phyloP scores from a whole-genome alignment of 768 basidiomycete species.

The Collybia nuda region DNA sequence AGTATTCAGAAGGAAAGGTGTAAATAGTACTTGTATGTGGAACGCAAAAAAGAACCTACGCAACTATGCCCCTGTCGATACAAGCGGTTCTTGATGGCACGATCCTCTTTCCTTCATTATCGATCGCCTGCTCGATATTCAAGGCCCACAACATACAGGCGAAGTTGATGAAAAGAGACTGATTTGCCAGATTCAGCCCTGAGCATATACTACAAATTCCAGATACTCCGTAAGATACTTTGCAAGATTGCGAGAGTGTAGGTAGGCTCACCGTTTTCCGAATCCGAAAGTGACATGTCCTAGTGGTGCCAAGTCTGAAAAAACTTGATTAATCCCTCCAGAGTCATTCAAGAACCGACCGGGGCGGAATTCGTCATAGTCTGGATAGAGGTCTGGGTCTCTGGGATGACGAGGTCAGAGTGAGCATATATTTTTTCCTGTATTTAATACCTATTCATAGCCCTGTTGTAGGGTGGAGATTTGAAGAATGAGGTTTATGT shows the following conservation, averaged over 20 bases:
- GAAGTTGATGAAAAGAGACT: conserved; percentile 4
- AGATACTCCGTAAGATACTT: too few species aligned
- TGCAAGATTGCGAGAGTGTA: too few species aligned
- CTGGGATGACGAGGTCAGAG: not conserved
- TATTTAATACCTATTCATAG: not conserved
- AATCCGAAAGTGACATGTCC: conserved; percentile 3
- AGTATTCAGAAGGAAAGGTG: too few species aligned
- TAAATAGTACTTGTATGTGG: too few species aligned
- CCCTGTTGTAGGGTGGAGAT: not conserved
- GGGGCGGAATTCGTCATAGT: conserved; percentile 3
- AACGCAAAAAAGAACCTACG: too few species aligned
- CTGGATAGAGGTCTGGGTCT: not conserved
- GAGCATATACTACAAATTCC: not conserved
- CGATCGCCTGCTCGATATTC: not conserved
- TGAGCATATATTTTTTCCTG: not conserved
- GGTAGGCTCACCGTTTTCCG: conserved; percentile 1
- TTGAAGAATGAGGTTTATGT: too few species aligned
- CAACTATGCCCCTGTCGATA: not conserved
- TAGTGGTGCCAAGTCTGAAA: not conserved
- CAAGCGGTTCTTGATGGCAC: not conserved
- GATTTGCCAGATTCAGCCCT: not conserved
- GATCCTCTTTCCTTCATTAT: not conserved
- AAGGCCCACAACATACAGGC: not conserved
- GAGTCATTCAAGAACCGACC: conserved; percentile 1
- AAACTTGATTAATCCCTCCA: not conserved